phyloP scores from a whole-genome alignment of 768 basidiomycete genomes.

The Albatrellus ellisii region DNA sequence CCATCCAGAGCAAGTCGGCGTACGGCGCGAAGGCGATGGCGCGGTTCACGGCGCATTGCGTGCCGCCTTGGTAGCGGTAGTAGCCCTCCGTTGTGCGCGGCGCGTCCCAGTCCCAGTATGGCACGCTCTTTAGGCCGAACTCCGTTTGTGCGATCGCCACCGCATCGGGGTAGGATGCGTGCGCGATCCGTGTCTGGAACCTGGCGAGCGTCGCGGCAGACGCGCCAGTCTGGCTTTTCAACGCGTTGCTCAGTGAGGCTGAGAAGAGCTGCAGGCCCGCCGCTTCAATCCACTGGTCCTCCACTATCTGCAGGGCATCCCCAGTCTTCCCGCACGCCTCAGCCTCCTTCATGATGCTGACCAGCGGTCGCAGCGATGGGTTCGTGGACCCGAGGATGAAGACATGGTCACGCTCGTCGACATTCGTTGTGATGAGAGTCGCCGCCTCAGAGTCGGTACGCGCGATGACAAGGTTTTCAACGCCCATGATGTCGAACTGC shows the following conservation, averaged over 20 bases:
- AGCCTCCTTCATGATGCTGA: slow-evolving; percentile 71
- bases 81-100: slow-evolving; percentile 92
- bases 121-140: slow-evolving; percentile 58
- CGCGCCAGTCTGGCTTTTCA: slow-evolving; percentile 40
- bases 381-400: slow-evolving; percentile 95
- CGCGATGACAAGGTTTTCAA: slow-evolving; percentile 85
- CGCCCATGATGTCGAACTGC: slow-evolving; percentile 98
- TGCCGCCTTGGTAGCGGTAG: slow-evolving; percentile 96
- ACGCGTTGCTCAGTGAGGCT: slow-evolving; percentile 52
- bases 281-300: slow-evolving; percentile 74
- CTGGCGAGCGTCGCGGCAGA: slow-evolving; percentile 36
- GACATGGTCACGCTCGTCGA: slow-evolving; percentile 93
- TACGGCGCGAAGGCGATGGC: slow-evolving; percentile 90
- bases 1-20: slow-evolving; percentile 90
- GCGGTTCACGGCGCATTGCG: slow-evolving; percentile 86
- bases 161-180: slow-evolving; percentile 57
- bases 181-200: slow-evolving; percentile 51
- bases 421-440: slow-evolving; percentile 91
- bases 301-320: slow-evolving; percentile 69
- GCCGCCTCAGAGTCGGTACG: slow-evolving; percentile 97
- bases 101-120: slow-evolving; percentile 92
- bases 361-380: slow-evolving; percentile 52
- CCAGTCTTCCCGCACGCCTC: slow-evolving; percentile 74
- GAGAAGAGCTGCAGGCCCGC: slow-evolving; percentile 77
- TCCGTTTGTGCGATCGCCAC: slow-evolving; percentile 65